A percentile compares a stretch with the other conserved stretches of the same genome.
Evolutionary conservation across 768 basidiomycete genomes (phyloP).

Genomic region (Krasilnikovozyma curviuscula): DNA sequence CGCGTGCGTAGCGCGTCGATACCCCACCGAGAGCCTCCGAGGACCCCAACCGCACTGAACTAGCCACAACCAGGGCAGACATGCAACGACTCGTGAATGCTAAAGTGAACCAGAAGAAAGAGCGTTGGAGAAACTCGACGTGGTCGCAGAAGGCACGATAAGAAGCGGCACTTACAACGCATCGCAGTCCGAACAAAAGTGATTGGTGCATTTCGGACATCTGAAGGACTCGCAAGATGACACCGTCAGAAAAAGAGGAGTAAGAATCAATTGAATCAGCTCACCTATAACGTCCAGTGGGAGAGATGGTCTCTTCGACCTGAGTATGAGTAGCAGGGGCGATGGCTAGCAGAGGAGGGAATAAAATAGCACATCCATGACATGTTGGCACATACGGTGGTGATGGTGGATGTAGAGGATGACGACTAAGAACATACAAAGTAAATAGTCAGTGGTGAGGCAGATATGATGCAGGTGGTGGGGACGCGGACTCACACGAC

Average conservation of each 20-base stretch:
- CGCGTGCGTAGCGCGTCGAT: too few relatives aligned
- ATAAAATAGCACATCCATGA: slow-evolving; percentile 57
- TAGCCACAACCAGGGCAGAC: slow-evolving; percentile 51
- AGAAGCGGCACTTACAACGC: slow-evolving; percentile 36
- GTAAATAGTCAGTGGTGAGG: background rate
- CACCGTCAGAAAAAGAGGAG: background rate
- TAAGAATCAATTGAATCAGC: background rate
- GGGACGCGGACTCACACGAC: slow-evolving; percentile 45
- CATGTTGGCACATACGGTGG: slow-evolving; percentile 31
- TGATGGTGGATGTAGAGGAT: background rate
- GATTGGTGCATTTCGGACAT: slow-evolving; percentile 56
- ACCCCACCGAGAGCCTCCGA: too few relatives aligned
- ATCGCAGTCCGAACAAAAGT: slow-evolving; percentile 93
- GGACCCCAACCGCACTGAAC: too few relatives aligned
- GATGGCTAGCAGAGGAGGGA: slow-evolving; percentile 29
- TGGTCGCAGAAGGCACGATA: background rate
- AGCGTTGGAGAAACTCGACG: background rate
- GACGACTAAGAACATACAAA: background rate
- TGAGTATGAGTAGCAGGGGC: slow-evolving; percentile 16
- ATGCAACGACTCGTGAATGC: slow-evolving; percentile 78
- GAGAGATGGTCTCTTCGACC: slow-evolving; percentile 49
- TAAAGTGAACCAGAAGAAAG: background rate
- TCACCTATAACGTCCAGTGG: slow-evolving; percentile 64
- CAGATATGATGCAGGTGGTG: background rate
- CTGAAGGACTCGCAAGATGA: slow-evolving; percentile 12